Base-by-base conservation (phyloP, 306 rosid genomes). In the Arachis stenosperma region DNA sequence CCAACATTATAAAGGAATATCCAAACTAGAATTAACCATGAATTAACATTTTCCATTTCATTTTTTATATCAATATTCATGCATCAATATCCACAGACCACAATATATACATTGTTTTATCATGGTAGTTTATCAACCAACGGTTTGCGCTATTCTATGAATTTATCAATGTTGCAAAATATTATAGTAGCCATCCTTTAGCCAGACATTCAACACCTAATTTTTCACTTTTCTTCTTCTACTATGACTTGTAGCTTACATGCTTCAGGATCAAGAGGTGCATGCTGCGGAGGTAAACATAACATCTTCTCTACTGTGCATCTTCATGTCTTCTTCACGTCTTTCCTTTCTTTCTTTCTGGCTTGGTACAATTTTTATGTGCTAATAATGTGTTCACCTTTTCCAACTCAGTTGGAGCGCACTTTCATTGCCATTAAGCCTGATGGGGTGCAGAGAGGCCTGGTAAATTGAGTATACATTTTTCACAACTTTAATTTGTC, bases 251-350 rank as follows among this genome's bases (percentile, higher is more conserved):
- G 84, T 55, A 94, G 99, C 88, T 78, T 94, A 78, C 93, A 67
- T 88, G 90, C 86, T 90, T 70, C 82, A 87, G 80, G 96, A 90
- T 86, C 99, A 88, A 82, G 99, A 94, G 74, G 97, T 87, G 78
- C 90, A 90, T 68, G 99, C 99, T 61, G 91, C 96, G 42, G 96
- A 94, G 97, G 99, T 94, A 82, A 42, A 41, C 71, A 9, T 73
- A 10, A 44, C 30, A 37, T 39, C 51, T 53, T 52, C 27, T 13
- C 74, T 53, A 42, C 7, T 54, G 68, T 17, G 30, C 43, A 40
- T 75, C 67, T 46, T 27, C 60, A 13, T 71, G 14, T 76, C 41
- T 43, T 42, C 58, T 42, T 69, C 44, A 36, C 41, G 70, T n/a
- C 15, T 5, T 37, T 12, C 41, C 2, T 60, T 59, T 67, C 10